Evolutionary conservation across 306 rosid species (phyloP), one percentile per base, ranked within the genome.

Genomic region (Dryas alaskensis): DNA sequence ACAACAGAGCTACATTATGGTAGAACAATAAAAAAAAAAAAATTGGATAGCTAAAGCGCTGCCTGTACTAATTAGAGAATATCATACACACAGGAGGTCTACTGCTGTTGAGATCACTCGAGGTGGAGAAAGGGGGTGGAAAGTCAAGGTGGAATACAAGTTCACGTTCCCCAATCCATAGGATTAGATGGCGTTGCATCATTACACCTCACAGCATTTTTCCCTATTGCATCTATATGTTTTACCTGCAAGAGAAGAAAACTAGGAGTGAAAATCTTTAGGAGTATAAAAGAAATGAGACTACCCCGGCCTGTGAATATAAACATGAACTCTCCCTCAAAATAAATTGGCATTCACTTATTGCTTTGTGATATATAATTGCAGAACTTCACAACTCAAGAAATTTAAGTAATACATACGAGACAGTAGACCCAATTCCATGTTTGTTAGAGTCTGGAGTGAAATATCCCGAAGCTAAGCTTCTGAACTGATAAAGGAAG

Each of bases 1-100:
- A 88, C 94, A 86, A 69, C 82, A 87, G 66, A 79, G 66, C 78
- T 63, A 66, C 79, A 74, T 80, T 78, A 79, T 79, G 78, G 78
- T 83, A 85, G 87, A 73, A 72, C 78, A 75, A 72, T 69, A 73
- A 69, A 77, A 55, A 42, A 46, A 72, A n/a, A 64, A 22, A 22
- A 25, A 19, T 69, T 63, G 68, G 64, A 75, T 53, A 51, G 86
- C 78, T 14, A 75, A 73, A 61, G 71, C 80, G 73, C 81, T 66
- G 82, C 90, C 47, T 57, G 69, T 63, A 70, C 81, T 85, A 82
- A 79, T 74, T 76, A 54, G 84, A 57, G 55, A 65, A 78, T 80
- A 80, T 79, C 81, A 76, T 55, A 81, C 80, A 79, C 82, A 75
- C 47, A 12, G 65, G 78, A 79, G 76, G 80, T 68, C 83, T 50